Conservation (phyloP, 129 eudicot genomes). For the Ambrosia artemisiifolia region DNA sequence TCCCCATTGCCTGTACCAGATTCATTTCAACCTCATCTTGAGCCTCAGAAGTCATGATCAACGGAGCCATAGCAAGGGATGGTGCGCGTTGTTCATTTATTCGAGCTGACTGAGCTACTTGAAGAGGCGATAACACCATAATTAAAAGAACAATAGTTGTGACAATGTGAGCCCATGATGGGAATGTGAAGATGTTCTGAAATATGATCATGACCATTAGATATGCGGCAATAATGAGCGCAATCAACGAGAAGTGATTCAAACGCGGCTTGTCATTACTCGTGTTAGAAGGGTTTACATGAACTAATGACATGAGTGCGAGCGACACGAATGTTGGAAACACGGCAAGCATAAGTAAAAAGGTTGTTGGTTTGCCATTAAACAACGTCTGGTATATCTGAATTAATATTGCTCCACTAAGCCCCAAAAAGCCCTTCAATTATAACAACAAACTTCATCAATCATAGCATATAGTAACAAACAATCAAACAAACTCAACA, state of each 20-base stretch:
- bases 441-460: not conserved
- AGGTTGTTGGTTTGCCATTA: constrained; percentile 49
- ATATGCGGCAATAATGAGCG: constrained; percentile 57
- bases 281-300: constrained; percentile 27
- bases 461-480: no score
- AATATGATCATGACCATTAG: constrained; percentile 54
- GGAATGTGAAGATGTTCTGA: constrained; percentile 49
- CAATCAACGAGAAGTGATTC: constrained; percentile 47
- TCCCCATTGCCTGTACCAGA: constrained; percentile 53
- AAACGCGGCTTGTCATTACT: constrained; percentile 50
- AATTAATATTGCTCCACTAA: constrained; percentile 86
- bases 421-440: constrained; percentile 86
- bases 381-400: constrained; percentile 63
- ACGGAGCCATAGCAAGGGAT: constrained; percentile 18
- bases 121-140: constrained; percentile 57
- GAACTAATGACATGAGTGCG: constrained; percentile 65
- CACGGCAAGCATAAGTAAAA: constrained; percentile 69
- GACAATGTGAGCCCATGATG: constrained; percentile 42
- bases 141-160: constrained; percentile 38
- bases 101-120: constrained; percentile 47
- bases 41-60: constrained; percentile 28
- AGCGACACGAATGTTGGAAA: constrained; percentile 55
- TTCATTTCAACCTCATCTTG: constrained; percentile 39
- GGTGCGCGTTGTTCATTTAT: constrained; percentile 16
- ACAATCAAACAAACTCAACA: no score